These are phyloP conservation scores for Priceomyces melissophilus DNA, from an alignment of 805 yeast species.

Conservation along the genomic window DNA sequence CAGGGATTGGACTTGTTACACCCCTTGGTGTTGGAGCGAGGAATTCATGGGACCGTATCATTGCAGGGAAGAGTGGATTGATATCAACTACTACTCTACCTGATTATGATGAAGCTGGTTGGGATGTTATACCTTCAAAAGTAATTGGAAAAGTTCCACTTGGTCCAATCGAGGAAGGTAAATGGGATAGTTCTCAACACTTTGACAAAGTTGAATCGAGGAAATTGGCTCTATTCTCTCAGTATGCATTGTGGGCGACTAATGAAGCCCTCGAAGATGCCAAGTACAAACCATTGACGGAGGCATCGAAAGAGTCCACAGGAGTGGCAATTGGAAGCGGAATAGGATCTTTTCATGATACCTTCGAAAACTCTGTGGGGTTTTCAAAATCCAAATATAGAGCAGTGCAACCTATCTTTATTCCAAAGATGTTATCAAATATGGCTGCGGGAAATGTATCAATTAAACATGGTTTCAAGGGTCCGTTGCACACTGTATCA, in stretches of 20 bases:
- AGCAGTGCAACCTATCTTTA: conserved; percentile 78
- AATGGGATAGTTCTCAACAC: conserved; percentile 54
- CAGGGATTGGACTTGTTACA: conserved; percentile 84
- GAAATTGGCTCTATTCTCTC: conserved; percentile 68
- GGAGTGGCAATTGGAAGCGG: conserved; percentile 94
- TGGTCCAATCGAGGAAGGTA: conserved; percentile 41
- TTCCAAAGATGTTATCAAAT: conserved; percentile 78
- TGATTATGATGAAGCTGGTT: conserved; percentile 42
- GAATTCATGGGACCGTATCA: conserved; percentile 51
- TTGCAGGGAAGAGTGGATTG: conserved; percentile 55
- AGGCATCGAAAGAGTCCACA: conserved; percentile 31
- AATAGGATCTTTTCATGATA: conserved; percentile 80
- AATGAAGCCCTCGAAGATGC: conserved; percentile 76
- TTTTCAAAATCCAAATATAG: conserved; percentile 50
- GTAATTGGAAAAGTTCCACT: conserved; percentile 74
- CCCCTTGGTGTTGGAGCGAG: conserved; percentile 77
- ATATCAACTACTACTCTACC: conserved; percentile 46
- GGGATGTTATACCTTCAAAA: conserved; percentile 58
- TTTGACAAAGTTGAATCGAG: conserved; percentile 49
- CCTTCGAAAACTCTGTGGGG: conserved; percentile 58
- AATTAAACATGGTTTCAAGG: conserved; percentile 69
- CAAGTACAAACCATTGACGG: conserved; percentile 40
- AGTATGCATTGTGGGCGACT: conserved; percentile 75
- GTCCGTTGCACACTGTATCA: conserved; percentile 83
- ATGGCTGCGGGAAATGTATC: conserved; percentile 95